phyloP scores from a whole-genome alignment of 73 alveolate genomes.

The Uronychia binucleata region DNA sequence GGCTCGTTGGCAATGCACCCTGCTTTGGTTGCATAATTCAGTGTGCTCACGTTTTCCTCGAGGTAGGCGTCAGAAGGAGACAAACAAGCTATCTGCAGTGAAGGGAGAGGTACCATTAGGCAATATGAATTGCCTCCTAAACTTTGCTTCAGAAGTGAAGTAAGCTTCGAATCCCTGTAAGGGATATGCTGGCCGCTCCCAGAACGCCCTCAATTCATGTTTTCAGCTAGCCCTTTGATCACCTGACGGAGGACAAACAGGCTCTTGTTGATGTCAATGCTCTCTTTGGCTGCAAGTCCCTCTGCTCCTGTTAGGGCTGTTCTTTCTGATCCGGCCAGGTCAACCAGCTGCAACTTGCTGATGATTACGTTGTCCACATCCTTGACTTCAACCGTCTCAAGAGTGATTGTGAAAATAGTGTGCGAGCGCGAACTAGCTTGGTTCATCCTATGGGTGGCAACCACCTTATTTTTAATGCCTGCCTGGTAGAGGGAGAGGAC shows the following conservation, averaged over 20 bases:
- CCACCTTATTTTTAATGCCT: constrained; percentile 88
- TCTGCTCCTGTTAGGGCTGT: constrained; percentile 87
- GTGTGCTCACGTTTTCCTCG: constrained; percentile 92
- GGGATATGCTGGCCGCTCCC: constrained; percentile 48
- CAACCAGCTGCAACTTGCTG: constrained; percentile 73
- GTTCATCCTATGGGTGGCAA: constrained; percentile 92
- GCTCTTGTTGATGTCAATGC: constrained; percentile 91
- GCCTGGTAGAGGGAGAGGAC: constrained; percentile 62
- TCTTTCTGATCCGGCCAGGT: constrained; percentile 79
- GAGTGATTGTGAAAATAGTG: constrained; percentile 87
- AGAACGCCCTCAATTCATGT: constrained; percentile 15
- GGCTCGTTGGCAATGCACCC: constrained; percentile 86
- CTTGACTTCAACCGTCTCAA: constrained; percentile 73
- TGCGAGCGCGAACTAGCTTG: constrained; percentile 92
- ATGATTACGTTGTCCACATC: constrained; percentile 78
- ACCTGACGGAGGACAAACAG: constrained; percentile 91
- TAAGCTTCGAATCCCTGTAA: constrained; percentile 57
- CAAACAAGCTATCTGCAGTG: constrained; percentile 82
- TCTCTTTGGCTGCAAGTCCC: constrained; percentile 86
- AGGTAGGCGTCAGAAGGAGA: constrained; percentile 84
- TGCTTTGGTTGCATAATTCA: constrained; percentile 95
- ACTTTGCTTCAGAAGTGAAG: constrained; percentile 40
- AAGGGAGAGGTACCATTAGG: constrained; percentile 67
- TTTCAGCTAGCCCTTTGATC: constrained; percentile 82
- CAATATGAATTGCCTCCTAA: constrained; percentile 74